A percentile compares a stretch with the other conserved stretches of the same genome.
These are phyloP conservation scores for Cynanchum wilfordii DNA, from an alignment of 257 asterid species.

Conservation along the genomic window DNA sequence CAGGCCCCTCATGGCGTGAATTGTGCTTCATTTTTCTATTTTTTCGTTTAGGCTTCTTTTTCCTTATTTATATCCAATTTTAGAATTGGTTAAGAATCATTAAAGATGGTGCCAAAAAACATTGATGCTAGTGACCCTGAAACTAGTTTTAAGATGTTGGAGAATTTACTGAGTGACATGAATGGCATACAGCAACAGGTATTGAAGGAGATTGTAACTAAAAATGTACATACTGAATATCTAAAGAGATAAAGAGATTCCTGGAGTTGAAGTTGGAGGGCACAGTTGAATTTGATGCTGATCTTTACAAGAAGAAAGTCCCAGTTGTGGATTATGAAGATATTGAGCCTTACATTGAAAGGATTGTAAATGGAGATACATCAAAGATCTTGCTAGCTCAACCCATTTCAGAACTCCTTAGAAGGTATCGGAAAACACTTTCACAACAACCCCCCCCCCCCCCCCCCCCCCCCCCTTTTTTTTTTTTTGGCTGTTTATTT, in stretches of 20 bases:
- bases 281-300: neutral
- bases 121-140: neutral
- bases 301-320: conserved; percentile 9
- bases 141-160: neutral
- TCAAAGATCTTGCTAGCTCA: neutral
- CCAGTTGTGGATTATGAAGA: conserved; percentile 13
- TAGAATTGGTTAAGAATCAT: neutral
- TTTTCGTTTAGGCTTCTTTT: too few species aligned
- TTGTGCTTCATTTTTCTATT: too few species aligned
- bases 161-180: neutral
- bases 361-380: conserved; percentile 2
- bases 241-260: neutral
- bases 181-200: neutral
- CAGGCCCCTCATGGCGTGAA: too few species aligned
- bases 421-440: too few species aligned
- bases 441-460: too few species aligned
- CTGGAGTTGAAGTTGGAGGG: neutral
- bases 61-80: too few species aligned
- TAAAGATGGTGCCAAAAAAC: neutral
- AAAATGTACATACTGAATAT: conserved; percentile 10
- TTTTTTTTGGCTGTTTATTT: neutral
- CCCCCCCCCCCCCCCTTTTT: too few species aligned
- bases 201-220: neutral
- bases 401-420: neutral
- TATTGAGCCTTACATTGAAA: conserved; percentile 7